Conservation (phyloP, 805 yeast genomes). For the Hermanozyma aechmeae region DNA sequence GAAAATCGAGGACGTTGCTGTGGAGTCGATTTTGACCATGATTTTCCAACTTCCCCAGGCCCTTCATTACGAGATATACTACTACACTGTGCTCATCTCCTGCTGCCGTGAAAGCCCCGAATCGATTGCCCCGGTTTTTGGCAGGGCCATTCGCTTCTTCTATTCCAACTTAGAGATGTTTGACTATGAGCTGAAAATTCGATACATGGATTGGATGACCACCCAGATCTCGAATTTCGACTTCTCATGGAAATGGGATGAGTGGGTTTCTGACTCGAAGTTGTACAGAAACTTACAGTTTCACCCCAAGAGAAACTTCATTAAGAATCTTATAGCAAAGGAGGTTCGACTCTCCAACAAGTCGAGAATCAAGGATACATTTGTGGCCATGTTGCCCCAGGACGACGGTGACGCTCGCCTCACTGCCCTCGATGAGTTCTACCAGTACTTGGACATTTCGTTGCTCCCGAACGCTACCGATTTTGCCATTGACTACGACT, state of each 20-base stretch:
- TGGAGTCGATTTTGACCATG: constrained; percentile 72
- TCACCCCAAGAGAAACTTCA: constrained; percentile 68
- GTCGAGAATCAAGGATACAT: constrained; percentile 59
- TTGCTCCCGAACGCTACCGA: constrained; percentile 20
- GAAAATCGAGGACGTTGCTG: constrained; percentile 85
- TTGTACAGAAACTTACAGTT: constrained; percentile 35
- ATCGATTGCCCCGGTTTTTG: constrained; percentile 89
- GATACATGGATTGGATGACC: constrained; percentile 85
- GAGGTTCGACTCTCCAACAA: constrained; percentile 79
- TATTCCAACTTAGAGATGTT: not conserved
- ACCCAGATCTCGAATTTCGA: constrained; percentile 89
- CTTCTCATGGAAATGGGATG: constrained; percentile 97
- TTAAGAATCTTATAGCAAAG: constrained; percentile 71
- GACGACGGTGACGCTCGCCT: constrained; percentile 11
- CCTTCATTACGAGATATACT: constrained; percentile 64
- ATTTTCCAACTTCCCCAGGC: constrained; percentile 67
- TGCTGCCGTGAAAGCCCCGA: constrained; percentile 68
- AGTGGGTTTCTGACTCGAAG: constrained; percentile 67
- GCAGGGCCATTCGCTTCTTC: constrained; percentile 49
- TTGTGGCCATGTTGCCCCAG: constrained; percentile 28
- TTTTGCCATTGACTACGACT: constrained; percentile 24
- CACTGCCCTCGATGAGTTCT: constrained; percentile 25
- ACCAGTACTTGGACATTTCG: constrained; percentile 29
- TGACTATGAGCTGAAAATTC: constrained; percentile 46
- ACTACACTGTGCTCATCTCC: constrained; percentile 75